These are phyloP conservation scores for Panaeolus cyanescens DNA, from an alignment of 768 basidiomycete genomes.

Conservation along the genomic window DNA sequence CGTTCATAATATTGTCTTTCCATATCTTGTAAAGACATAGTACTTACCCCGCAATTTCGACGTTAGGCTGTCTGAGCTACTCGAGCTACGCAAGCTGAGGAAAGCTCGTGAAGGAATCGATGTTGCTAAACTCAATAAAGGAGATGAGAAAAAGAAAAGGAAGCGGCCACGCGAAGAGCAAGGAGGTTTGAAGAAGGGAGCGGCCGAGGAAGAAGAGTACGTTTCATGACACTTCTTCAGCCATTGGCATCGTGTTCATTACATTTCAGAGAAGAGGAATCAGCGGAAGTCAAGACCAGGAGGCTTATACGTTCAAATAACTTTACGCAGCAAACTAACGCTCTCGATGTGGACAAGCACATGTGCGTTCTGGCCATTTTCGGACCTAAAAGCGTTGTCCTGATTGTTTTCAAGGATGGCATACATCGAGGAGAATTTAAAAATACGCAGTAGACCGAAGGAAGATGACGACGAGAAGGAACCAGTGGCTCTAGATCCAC, in stretches of 20 bases:
- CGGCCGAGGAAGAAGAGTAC: slow-evolving; percentile 62
- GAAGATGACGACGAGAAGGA: slow-evolving; percentile 48
- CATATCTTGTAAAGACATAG: neutral
- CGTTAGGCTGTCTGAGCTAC: slow-evolving; percentile 74
- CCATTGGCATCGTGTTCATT: neutral
- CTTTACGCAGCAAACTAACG: slow-evolving; percentile 97
- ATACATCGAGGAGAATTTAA: slow-evolving; percentile 94
- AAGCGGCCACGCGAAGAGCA: slow-evolving; percentile 53
- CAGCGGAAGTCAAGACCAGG: slow-evolving; percentile 70
- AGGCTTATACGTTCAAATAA: slow-evolving; percentile 82
- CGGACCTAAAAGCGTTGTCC: neutral
- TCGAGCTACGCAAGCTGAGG: slow-evolving; percentile 79
- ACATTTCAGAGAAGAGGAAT: slow-evolving; percentile 54
- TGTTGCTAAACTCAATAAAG: slow-evolving; percentile 78
- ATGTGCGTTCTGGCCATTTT: slow-evolving; percentile 61
- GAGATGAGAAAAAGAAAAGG: slow-evolving; percentile 75
- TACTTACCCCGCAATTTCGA: neutral
- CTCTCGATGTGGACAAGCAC: slow-evolving; percentile 96
- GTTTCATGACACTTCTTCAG: slow-evolving; percentile 21
- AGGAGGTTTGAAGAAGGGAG: slow-evolving; percentile 61
- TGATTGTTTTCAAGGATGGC: slow-evolving; percentile 71
- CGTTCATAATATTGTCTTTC: slow-evolving; percentile 21
- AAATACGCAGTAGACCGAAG: slow-evolving; percentile 60
- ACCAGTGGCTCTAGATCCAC: slow-evolving; percentile 59
- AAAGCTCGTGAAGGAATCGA: slow-evolving; percentile 84